Percentiles rank a stretch among this genome's conserved stretches.
These are phyloP conservation scores for Aegilops umbellulata DNA, from an alignment of 176 grass and related monocot genomes.

Conservation along the genomic window DNA sequence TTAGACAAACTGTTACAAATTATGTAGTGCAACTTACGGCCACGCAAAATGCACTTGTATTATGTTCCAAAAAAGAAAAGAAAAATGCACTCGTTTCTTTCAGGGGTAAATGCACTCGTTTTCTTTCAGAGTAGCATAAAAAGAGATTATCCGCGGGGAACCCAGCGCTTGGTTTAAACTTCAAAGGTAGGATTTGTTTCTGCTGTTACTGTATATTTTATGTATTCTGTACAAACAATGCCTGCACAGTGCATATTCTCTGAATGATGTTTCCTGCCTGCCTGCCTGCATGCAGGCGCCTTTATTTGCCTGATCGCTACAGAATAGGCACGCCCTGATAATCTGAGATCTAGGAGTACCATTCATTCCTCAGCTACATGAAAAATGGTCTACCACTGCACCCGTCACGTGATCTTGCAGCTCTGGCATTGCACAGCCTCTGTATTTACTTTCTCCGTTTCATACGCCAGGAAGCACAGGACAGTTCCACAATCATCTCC, in stretches of 20 bases:
- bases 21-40: too few relatives aligned
- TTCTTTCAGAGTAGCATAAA: background rate
- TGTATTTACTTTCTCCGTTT: too few relatives aligned
- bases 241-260: slow-evolving; percentile 19
- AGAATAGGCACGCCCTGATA: background rate
- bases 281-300: background rate
- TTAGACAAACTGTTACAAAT: too few relatives aligned
- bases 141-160: background rate
- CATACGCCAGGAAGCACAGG: too few relatives aligned
- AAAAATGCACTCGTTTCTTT: too few relatives aligned
- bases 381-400: slow-evolving; percentile 1
- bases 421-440: background rate
- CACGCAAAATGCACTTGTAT: too few relatives aligned
- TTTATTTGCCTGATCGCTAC: slow-evolving; percentile 14
- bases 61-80: too few relatives aligned
- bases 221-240: background rate
- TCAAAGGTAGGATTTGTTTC: background rate
- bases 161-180: background rate
- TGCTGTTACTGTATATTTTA: background rate
- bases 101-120: too few relatives aligned
- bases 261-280: slow-evolving; percentile 2
- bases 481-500: background rate
- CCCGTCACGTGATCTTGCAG: slow-evolving; percentile 10
- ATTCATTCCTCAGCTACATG: background rate
- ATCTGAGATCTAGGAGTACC: background rate